phyloP scores from a whole-genome alignment of 2,329 filamentous ascomycete genomes.

The Botrytis tulipae region DNA sequence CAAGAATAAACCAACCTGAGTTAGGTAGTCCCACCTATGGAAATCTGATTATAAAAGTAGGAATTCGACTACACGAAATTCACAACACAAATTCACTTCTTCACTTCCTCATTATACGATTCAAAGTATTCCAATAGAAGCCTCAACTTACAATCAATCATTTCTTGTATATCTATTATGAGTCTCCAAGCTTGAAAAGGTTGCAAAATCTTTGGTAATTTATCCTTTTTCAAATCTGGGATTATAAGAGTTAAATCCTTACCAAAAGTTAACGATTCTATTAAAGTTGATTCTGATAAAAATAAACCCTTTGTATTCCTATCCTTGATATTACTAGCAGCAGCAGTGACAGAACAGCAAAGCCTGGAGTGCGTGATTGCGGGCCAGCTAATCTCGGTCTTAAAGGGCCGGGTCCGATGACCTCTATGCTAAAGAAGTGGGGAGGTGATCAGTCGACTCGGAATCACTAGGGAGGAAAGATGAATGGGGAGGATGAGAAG shows the following conservation, averaged over 20 bases:
- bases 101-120: not conserved
- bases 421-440: too few relatives aligned
- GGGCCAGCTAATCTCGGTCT: not conserved
- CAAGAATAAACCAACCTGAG: not conserved
- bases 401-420: too few relatives aligned
- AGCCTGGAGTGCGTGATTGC: not conserved
- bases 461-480: too few relatives aligned
- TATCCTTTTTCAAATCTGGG: too few relatives aligned
- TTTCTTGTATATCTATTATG: not conserved
- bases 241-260: too few relatives aligned
- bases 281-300: fast-evolving
- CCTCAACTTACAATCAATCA: not conserved
- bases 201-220: too few relatives aligned
- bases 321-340: not conserved
- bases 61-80: not conserved
- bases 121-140: not conserved
- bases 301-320: not conserved
- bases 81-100: not conserved
- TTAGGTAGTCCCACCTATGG: not conserved
- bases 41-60: not conserved
- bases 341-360: not conserved
- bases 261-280: too few relatives aligned
- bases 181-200: too few relatives aligned
- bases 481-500: not conserved
- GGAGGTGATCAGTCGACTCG: too few relatives aligned